A percentile compares a stretch with the other conserved stretches of the same genome.
These are phyloP conservation scores for Labyrinthula sp. DNA, from an alignment of 352 stramenopile genomes.

Conservation along the genomic window DNA sequence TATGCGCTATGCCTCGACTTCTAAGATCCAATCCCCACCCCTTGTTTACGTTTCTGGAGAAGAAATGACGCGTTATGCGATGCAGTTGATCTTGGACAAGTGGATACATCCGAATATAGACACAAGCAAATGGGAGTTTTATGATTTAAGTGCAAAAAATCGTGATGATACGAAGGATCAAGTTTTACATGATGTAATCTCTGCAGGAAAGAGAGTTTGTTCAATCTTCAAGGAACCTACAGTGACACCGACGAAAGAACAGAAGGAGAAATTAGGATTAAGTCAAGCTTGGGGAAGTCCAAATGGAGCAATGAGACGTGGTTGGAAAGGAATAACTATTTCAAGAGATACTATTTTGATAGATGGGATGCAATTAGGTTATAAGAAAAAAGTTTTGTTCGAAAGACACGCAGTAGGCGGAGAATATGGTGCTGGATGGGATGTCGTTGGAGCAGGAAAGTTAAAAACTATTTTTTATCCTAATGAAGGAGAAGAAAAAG, in stretches of 20 bases:
- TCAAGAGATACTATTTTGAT: conserved; percentile 61
- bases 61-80: conserved; percentile 60
- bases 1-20: too few relatives aligned
- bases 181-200: conserved; percentile 47
- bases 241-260: conserved; percentile 50
- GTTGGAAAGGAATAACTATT: conserved; percentile 61
- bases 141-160: conserved; percentile 47
- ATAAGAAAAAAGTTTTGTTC: conserved; percentile 57
- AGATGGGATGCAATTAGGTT: conserved; percentile 54
- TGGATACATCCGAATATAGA: conserved; percentile 58
- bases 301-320: conserved; percentile 36
- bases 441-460: conserved; percentile 44
- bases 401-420: conserved; percentile 56
- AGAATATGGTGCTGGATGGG: conserved; percentile 56
- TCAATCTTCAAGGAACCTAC: conserved; percentile 66
- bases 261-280: conserved; percentile 48
- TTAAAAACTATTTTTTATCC: conserved; percentile 54
- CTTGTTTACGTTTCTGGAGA: conserved; percentile 62
- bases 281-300: conserved; percentile 48
- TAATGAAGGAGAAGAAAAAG: conserved; percentile 40
- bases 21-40: conserved; percentile 34
- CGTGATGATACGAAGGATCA: conserved; percentile 51
- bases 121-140: conserved; percentile 46
- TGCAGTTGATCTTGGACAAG: conserved; percentile 47
- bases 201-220: conserved; percentile 44